Base-by-base conservation (phyloP, 306 rosid species). In the Alnus glutinosa region DNA sequence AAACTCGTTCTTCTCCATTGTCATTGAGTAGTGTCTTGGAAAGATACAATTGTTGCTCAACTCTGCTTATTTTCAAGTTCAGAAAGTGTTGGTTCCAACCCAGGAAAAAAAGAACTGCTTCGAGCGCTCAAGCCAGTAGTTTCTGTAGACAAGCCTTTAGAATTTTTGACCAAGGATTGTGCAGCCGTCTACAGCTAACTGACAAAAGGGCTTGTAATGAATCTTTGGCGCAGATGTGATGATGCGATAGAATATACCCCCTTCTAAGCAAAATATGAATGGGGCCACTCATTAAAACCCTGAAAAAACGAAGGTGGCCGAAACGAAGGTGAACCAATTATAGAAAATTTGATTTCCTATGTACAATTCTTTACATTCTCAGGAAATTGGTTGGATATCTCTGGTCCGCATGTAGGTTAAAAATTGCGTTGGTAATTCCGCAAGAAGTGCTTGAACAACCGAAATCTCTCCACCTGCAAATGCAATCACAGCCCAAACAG, bases 391-490 rank as follows among this genome's bases (percentile, higher is more conserved):
- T 87, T 88, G 90, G 84, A 91, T 91, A 52, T 90, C 89, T 87
- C 99, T 90, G 80, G 87, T 80, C 86, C 99, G 88, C 96, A 93
- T 69, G 83, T 91, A 93, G 64, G 90, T 87, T 79, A 96, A 89
- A 92, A 96, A 96, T 58, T 93, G 99, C 73, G 93, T 61, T 2
- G 99, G 99, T 84, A 96, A 77, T 86, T 96, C 98, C 55, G 97
- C 98, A 81, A 96, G 83, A 80, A 96, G 94, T 74, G 90, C 93
- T 89, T 96, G 96, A 92, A 96, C 97, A 82, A 96, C 94, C 37
- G 99, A 91, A 73, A 89, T 81, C 79, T 86, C 94, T 80, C 99
- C 98, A 93, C 89, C 98, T 96, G 92, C 82, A 83, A 75, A 42
- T 42, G 75, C 32, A 61, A 76, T 82, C 63, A 74, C 48, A 59